Conservation (phyloP, 345 rosid genomes). For the Diplotaxis tenuifolia region DNA sequence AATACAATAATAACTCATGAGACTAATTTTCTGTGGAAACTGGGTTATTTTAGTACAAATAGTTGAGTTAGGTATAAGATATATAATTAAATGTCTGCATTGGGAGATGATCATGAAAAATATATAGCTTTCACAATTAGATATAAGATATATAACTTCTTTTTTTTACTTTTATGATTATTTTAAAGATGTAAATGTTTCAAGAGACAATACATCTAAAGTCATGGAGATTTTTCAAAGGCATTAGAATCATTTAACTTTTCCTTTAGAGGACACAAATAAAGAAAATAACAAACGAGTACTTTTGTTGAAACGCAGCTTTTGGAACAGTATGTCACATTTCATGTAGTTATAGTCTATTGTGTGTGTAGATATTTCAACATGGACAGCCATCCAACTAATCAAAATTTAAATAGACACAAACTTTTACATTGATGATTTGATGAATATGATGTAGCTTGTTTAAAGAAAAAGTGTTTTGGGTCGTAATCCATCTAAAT, state of each 20-base stretch:
- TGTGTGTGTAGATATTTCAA: background rate
- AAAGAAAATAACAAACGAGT: background rate
- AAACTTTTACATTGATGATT: background rate
- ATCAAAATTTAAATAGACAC: background rate
- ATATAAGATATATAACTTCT: slow-evolving; percentile 7
- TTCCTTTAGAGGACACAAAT: background rate
- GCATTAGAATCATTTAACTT: background rate
- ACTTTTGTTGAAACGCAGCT: background rate
- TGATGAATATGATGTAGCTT: background rate
- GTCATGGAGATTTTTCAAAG: slow-evolving; percentile 3
- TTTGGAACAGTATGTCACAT: background rate
- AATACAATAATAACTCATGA: background rate
- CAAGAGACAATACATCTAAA: slow-evolving; percentile 11
- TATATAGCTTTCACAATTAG: slow-evolving; percentile 12
- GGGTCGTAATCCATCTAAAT: background rate
- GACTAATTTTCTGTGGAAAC: background rate
- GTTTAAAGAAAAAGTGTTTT: background rate
- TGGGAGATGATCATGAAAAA: slow-evolving; percentile 16
- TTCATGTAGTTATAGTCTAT: background rate
- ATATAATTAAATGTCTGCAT: background rate
- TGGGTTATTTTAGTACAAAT: background rate
- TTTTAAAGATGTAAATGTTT: background rate
- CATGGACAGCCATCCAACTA: background rate
- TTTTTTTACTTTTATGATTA: background rate
- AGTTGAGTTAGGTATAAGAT: slow-evolving; percentile 17